Evolutionary conservation across 31 red algal species (phyloP), one percentile per base, ranked within the genome.

Genomic region (Endocladia muricata): DNA sequence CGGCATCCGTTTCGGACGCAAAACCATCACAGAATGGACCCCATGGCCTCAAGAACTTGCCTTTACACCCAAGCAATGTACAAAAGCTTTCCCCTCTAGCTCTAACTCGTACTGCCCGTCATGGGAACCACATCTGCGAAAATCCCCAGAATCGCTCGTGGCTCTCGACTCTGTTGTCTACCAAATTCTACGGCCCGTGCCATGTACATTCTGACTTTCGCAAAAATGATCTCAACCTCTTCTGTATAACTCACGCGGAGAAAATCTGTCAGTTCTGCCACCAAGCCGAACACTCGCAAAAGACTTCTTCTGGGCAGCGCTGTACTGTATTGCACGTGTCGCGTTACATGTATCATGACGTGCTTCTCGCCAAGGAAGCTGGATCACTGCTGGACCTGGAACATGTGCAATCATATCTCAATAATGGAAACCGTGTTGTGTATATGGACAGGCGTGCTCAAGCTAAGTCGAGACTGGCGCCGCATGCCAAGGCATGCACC

Each of bases 281-380:
- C 69, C 33, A 61, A 60, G 44, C 70, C 32, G 15, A 35, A 34
- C 70, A 60, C 33, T 30, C 58, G 4, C n/a, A n/a, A n/a, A n/a
- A n/a, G n/a, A n/a, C n/a, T n/a, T n/a, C n/a, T n/a, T n/a, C n/a
- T n/a, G 56, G 31, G 39, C 42, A 38, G 7, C 17, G 3, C 6
- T 71, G 64, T 28, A 70, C 30, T 2, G 43, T 70, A 61, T 65
- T 82, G 15, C 78, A 82, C 62, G 52, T 82, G n/a, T 82, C 78
- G 22, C 28, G 78, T n/a, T 82, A 82, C 63, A 82, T 82, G 78
- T 82, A 82, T 41, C 78, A 82, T 23, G 55, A 63, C 47, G 75
- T 78, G 2, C 29, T 78, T 7, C 75, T 42, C n/a, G 13, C 25
- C 9, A 41, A 42, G 55, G 58, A 78, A 33, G 40, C 58, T 26